Conservation (phyloP, 148 eudicot genomes). For the Gaultheria prostrata region DNA sequence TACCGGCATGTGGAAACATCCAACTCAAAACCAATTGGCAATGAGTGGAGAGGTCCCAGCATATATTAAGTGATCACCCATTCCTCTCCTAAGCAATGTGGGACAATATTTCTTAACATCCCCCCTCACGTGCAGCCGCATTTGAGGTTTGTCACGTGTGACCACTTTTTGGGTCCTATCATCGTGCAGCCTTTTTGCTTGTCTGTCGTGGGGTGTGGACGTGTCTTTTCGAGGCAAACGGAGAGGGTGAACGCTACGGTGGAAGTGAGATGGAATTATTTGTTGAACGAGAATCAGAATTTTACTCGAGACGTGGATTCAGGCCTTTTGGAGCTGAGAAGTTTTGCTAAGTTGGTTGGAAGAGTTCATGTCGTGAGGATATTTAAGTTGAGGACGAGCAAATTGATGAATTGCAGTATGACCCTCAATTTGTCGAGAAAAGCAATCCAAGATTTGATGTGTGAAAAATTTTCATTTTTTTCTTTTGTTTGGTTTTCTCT, state of each 20-base stretch:
- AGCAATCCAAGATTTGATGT: slow-evolving; percentile 26
- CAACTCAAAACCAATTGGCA: too few species aligned
- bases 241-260: slow-evolving; percentile 5
- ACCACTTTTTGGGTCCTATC: too few species aligned
- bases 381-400: slow-evolving; percentile 12
- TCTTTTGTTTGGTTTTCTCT: too few species aligned
- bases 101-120: too few species aligned
- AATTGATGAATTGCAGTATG: slow-evolving; percentile 39
- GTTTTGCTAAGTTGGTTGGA: slow-evolving; percentile 26
- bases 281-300: neutral
- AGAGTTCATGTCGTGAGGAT: slow-evolving; percentile 29
- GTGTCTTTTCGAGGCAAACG: neutral
- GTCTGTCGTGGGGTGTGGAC: too few species aligned
- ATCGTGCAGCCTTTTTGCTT: too few species aligned
- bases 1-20: too few species aligned
- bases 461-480: neutral
- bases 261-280: slow-evolving; percentile 12
- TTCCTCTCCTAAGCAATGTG: too few species aligned
- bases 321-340: slow-evolving; percentile 28
- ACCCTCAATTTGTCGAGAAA: slow-evolving; percentile 28
- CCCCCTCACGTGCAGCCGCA: too few species aligned
- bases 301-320: slow-evolving; percentile 24
- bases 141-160: too few species aligned
- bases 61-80: too few species aligned
- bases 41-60: too few species aligned